Base-by-base conservation (phyloP, 2,329 filamentous ascomycete genomes). In the Juglanconis oblonga region DNA sequence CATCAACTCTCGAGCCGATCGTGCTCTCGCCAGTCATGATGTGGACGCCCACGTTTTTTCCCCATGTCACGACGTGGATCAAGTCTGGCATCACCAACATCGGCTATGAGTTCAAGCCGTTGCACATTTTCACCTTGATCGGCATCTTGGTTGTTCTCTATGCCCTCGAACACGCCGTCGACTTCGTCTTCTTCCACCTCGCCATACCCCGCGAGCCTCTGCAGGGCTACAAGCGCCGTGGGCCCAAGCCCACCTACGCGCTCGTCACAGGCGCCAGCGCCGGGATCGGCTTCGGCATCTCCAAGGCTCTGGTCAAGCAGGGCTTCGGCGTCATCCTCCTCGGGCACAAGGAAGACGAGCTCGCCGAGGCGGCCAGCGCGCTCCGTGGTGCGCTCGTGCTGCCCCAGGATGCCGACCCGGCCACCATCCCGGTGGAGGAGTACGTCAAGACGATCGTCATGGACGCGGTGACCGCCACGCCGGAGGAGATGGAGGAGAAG, bases 181-280 rank as follows among this genome's bases (percentile, higher is more conserved):
- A 65, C 40, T 66, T 68, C 52, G n/a, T 68, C 24, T 42, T 55
- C 48, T 64, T 65, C 24, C 65, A 70, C 58, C 59, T 71, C 55
- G 40, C 65, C 52, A 62, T 40, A 5, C 64, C 69, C n/a, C 61
- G 65, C 7, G 56, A 54, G 1, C 60, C 67, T 1, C 53, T 72
- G 31, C 42, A 64, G 13, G 45, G 62, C 14, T 71, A 72, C 50
- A 65, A 66, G 36, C 67, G 67, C n/a, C 51, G 52, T 35, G 62
- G 62, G n/a, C 51, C 64, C 9, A 55, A 63, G 8, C 64, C 64
- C 3, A 57, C 68, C 2, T 72, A 68, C 47, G 72, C 69, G 52
- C 68, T 75, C 61, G 64, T 76, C 64, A 73, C 72, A 48, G 74
- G 72, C 33, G 67, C 66, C 55, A 71, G 70, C 63, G 71, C 71